A percentile compares a stretch with the other conserved stretches of the same genome.
These are phyloP conservation scores for Trichophyton equinum DNA, from an alignment of 2,329 filamentous ascomycete species.

Conservation along the genomic window DNA sequence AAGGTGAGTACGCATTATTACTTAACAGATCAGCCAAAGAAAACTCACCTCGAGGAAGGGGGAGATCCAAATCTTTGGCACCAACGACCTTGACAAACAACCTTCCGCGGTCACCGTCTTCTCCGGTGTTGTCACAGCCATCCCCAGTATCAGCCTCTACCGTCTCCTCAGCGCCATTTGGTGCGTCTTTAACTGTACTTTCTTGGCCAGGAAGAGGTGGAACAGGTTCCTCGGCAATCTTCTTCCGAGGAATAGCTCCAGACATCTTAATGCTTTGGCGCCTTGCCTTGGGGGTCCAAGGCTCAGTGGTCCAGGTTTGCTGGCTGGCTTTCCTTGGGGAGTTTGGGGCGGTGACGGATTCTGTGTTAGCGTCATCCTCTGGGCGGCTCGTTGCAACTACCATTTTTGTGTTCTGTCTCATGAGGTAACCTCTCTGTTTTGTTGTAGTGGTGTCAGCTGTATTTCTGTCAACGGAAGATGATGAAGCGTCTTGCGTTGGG, in stretches of 20 bases:
- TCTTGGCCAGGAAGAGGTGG: constrained; percentile 81
- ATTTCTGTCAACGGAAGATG: constrained; percentile 21
- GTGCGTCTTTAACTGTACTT: constrained; percentile 55
- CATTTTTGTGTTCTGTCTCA: constrained; percentile 96
- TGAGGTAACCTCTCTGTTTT: constrained; percentile 90
- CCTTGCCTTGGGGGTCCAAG: constrained; percentile 76
- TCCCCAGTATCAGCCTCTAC: constrained; percentile 34
- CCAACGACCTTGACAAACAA: constrained; percentile 98
- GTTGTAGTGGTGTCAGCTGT: constrained; percentile 48
- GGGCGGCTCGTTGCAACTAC: constrained; percentile 75
- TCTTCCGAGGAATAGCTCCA: constrained; percentile 46
- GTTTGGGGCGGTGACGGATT: constrained; percentile 24
- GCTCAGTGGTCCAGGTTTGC: constrained; percentile 91
- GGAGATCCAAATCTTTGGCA: constrained; percentile 87
- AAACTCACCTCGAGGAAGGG: constrained; percentile 70
- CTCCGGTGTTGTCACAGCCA: constrained; percentile 44
- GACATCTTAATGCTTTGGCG: constrained; percentile 51
- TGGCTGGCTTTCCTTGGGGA: constrained; percentile 69
- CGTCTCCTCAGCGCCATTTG: constrained; percentile 58
- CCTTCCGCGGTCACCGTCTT: constrained; percentile 74
- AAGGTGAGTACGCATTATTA: not conserved
- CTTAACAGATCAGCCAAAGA: constrained; percentile 10
- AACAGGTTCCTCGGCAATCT: constrained; percentile 48
- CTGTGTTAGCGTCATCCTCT: constrained; percentile 38
- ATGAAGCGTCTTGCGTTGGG: constrained; percentile 8